Base-by-base conservation (phyloP, 768 basidiomycete species). In the Mycena belliarum region DNA sequence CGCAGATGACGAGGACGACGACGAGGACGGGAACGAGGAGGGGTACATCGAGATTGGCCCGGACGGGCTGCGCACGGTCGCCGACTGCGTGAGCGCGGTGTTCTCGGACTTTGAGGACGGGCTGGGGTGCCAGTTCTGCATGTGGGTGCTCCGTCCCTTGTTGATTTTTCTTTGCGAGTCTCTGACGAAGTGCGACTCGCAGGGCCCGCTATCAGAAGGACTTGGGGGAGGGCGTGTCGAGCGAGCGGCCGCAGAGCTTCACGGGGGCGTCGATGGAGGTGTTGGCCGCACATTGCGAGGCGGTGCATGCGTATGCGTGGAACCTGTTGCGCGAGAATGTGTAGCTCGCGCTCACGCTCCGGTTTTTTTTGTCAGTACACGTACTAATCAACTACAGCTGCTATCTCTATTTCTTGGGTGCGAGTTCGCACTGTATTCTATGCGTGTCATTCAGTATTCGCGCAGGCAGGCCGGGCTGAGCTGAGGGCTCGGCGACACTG, bases 221-320 rank as follows among this genome's bases (percentile, higher is more conserved):
- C 16, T 63, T 68, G 29, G 56, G 64, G 3, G 51, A 50, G 6
- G 59, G 49, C 1, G 28, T 49, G 26, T 8, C n/a, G 28, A 60
- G 61, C 2, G 69, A 71, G 25, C 60, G 69, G 21, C 78, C 76
- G n/a, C 64, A 64, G 37, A 68, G 72, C 7, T 77, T 81, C 60
- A 45, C 73, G 2, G 57, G 70, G 25, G 72, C 75, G 10, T 70
- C 73, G 4, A 70, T 77, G 35, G 77, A 81, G 44, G 69, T 76
- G 46, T 74, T 82, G n/a, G 66, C 80, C 4, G 69, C 65, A 40
- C 85, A 87, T 63, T 82, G 79, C 65, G 67, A 71, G 60, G 69
- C 64, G 15, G 77, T 80, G 59, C 85, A 87, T 49, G 75, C 75
- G 5, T 60, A 70, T 4, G 79, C 76, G 18, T 86, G 84, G 83